Evolutionary conservation across 352 stramenopile species (phyloP).

Genomic region (Phytophthora pluvialis): DNA sequence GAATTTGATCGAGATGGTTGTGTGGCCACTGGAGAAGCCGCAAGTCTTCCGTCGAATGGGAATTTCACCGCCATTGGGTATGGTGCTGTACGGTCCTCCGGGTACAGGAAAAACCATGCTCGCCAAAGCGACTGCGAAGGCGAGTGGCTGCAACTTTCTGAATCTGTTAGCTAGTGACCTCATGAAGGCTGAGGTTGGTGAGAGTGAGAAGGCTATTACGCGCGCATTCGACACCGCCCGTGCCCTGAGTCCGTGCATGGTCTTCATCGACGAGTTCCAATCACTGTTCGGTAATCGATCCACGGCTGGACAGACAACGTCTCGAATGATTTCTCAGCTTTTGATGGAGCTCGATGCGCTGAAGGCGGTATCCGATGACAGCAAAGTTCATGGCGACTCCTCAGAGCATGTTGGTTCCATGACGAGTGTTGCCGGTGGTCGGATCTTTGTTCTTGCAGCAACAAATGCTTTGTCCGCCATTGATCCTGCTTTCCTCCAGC

Average conservation of each 20-base stretch:
- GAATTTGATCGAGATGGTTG: constrained; percentile 82
- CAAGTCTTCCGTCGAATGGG: constrained; percentile 83
- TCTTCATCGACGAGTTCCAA: constrained; percentile 92
- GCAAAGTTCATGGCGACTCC: constrained; percentile 22
- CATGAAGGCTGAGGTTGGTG: constrained; percentile 83
- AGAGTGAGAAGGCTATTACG: constrained; percentile 85
- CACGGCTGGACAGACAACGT: constrained; percentile 80
- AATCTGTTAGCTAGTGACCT: constrained; percentile 80
- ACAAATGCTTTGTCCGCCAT: constrained; percentile 82
- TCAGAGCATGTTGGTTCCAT: constrained; percentile 3
- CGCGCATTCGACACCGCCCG: constrained; percentile 74
- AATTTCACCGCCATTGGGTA: constrained; percentile 76
- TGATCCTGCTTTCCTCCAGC: constrained; percentile 83
- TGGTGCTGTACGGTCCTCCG: constrained; percentile 81
- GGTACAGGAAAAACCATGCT: constrained; percentile 90
- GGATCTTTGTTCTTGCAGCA: constrained; percentile 82
- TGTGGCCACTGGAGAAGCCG: constrained; percentile 85
- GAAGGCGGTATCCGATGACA: constrained; percentile 59
- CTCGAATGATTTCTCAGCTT: constrained; percentile 86
- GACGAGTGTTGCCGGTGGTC: constrained; percentile 33
- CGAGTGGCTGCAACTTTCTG: constrained; percentile 87
- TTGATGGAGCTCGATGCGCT: constrained; percentile 84
- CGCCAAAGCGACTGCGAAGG: constrained; percentile 77
- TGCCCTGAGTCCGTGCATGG: constrained; percentile 79
- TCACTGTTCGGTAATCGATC: constrained; percentile 82